Evolutionary conservation across 2,329 filamentous ascomycete genomes (phyloP), one percentile per base, ranked within the genome.

Genomic region (Aspergillus japonicus): DNA sequence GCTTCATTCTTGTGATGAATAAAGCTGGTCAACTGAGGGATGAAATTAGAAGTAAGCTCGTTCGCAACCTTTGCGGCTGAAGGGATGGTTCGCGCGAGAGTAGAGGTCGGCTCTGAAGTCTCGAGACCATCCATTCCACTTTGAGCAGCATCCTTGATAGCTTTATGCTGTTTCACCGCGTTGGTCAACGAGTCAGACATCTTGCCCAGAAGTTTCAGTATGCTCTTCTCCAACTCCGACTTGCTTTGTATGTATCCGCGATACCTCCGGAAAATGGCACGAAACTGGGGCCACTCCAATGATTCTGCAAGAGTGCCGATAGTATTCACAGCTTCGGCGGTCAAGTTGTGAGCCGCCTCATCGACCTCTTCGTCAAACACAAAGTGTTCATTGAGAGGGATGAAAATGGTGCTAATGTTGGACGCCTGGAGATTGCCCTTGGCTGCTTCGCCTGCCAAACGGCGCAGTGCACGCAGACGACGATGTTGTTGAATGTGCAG

Each of bases 1-100:
- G 92, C 88, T 73, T 99, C 95, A 64, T 98, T 91, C 75, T 97
- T 98, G 69, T 96, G 88, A 68, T 97, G 93, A 29, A 98, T 84
- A 71, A 96, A 95, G 50, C 87, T 85, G n/a, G 89, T 83, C 33
- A 99, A 78, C 19, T 90, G 85, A 0, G 94, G 92, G 42, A 96
- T 78, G 68, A 96, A 90, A 62, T 88, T 87, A 21, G 86, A 85
- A 47, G 85, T 84, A 55, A 98, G 81, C 66, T 96, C 92, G 1
- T 85, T 82, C 16, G 85, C 81, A 35, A 96, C 81, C 72, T 91
- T 91, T 10, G 86, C 78, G 61, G 83, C 76, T 35, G 83, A 81
- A 0, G 92, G 92, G 56, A 92, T 80, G 0, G 89, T 90, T 47
- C 76, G 81, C 8, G 86, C 81, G 24, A 96, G 83, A 10, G 68